A percentile compares a stretch with the other conserved stretches of the same genome.
Conservation (phyloP, 2,329 filamentous ascomycete genomes). For the Penicillium janthinellum region DNA sequence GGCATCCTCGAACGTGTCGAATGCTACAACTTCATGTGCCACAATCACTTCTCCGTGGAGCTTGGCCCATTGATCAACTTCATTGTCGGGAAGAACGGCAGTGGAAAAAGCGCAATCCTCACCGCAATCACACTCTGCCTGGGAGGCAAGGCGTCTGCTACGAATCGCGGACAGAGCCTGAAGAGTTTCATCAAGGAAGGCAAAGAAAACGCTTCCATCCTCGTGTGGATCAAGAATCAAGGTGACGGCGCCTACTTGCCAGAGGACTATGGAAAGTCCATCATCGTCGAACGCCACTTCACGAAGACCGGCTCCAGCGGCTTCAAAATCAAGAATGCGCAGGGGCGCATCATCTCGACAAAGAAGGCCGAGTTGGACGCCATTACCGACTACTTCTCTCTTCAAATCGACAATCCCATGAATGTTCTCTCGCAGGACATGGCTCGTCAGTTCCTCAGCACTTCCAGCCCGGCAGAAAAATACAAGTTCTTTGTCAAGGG, state of each 20-base stretch:
- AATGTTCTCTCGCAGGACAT: constrained; percentile 95
- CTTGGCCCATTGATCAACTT: constrained; percentile 98
- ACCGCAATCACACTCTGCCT: constrained; percentile 91
- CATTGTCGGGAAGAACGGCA: constrained; percentile 95
- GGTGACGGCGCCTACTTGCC: constrained; percentile 82
- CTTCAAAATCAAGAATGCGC: constrained; percentile 81
- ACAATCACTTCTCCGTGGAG: constrained; percentile 75
- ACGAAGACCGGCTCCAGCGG: constrained; percentile 71
- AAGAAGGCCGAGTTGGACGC: constrained; percentile 88
- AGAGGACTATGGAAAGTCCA: constrained; percentile 78
- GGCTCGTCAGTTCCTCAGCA: constrained; percentile 88
- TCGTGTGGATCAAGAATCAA: constrained; percentile 87
- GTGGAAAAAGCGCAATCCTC: constrained; percentile 93
- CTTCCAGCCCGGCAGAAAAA: constrained; percentile 78
- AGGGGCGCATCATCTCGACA: constrained; percentile 71
- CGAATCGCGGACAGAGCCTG: constrained; percentile 86
- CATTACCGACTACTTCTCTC: constrained; percentile 86
- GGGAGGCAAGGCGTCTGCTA: constrained; percentile 90
- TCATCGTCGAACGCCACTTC: constrained; percentile 91
- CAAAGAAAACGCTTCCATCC: constrained; percentile 67
- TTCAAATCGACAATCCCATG: constrained; percentile 96
- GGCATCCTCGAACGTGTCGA: constrained; percentile 87
- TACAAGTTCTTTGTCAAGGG: constrained; percentile 97
- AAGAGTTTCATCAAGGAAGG: constrained; percentile 92
- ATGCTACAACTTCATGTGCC: constrained; percentile 96